These are phyloP conservation scores for Eremomyces bilateralis DNA, from an alignment of 495 filamentous ascomycete species.

Conservation along the genomic window DNA sequence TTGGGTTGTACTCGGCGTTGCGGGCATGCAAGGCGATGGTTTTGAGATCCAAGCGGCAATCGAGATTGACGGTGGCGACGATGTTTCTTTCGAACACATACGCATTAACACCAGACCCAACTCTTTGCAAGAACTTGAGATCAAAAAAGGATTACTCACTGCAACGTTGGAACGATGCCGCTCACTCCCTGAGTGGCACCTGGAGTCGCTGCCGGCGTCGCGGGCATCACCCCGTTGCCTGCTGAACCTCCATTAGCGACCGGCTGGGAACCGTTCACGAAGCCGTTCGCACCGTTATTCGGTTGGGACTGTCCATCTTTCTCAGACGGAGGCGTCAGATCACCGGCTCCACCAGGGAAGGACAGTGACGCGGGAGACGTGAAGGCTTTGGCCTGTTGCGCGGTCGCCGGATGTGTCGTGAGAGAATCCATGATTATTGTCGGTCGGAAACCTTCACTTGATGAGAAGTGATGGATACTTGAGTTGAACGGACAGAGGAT, in stretches of 20 bases:
- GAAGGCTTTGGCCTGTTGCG: constrained; percentile 77
- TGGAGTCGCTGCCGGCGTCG: constrained; percentile 87
- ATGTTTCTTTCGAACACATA: constrained; percentile 84
- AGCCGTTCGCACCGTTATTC: constrained; percentile 26
- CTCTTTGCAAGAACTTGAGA: not conserved
- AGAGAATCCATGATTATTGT: constrained; percentile 50
- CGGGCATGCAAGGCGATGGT: constrained; percentile 95
- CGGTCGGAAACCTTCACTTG: not conserved
- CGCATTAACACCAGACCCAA: constrained; percentile 24
- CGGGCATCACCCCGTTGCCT: constrained; percentile 78
- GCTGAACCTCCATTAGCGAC: constrained; percentile 34
- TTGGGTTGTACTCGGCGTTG: constrained; percentile 96
- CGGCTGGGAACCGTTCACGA: constrained; percentile 34
- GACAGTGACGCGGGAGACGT: constrained; percentile 65
- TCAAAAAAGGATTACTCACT: constrained; percentile 49
- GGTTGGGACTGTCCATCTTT: constrained; percentile 31
- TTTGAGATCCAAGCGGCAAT: constrained; percentile 95
- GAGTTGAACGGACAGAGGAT: not conserved
- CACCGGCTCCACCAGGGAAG: constrained; percentile 63
- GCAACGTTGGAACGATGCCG: constrained; percentile 91
- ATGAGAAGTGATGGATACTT: not conserved
- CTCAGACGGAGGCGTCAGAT: constrained; percentile 52
- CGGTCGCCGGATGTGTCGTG: constrained; percentile 72
- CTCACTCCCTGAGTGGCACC: constrained; percentile 56
- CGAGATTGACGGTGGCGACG: constrained; percentile 96